phyloP scores from a whole-genome alignment of 495 filamentous ascomycete species.

The Clohesyomyces aquaticus region DNA sequence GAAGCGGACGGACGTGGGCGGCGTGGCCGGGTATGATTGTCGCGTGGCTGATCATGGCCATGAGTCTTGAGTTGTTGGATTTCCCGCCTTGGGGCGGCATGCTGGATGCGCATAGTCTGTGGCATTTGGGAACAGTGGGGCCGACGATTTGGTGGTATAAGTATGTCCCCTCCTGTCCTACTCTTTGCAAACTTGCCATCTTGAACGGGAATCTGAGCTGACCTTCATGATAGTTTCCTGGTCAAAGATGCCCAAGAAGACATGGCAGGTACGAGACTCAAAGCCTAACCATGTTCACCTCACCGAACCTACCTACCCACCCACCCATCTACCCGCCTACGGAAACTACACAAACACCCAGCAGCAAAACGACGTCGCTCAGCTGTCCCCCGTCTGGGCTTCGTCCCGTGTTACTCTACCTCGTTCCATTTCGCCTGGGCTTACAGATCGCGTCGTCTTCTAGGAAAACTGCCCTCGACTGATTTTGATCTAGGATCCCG shows the following conservation, averaged over 20 bases:
- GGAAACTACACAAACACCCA: too few species aligned
- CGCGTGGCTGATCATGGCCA: conserved; percentile 86
- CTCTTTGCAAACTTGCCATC: neutral
- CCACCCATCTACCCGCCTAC: too few species aligned
- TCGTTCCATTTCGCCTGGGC: neutral
- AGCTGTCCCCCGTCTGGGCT: neutral
- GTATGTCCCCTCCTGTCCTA: conserved; percentile 60
- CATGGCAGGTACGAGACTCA: conserved; percentile 39
- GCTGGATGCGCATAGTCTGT: conserved; percentile 92
- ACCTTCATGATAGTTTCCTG: conserved; percentile 64
- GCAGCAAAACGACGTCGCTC: neutral
- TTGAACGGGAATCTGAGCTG: conserved; percentile 17
- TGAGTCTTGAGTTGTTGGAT: conserved; percentile 94
- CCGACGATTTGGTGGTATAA: conserved; percentile 94
- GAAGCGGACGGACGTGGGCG: conserved; percentile 74
- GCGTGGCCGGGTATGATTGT: conserved; percentile 92
- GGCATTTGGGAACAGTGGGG: conserved; percentile 90
- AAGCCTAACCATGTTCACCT: too few species aligned
- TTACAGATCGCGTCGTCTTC: conserved; percentile 18
- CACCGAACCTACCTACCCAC: too few species aligned
- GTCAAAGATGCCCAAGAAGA: conserved; percentile 79
- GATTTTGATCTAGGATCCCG: conserved; percentile 17
- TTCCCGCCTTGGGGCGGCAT: conserved; percentile 83
- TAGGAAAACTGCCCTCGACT: conserved; percentile 24
- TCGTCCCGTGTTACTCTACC: neutral